Base-by-base conservation (phyloP, 2,329 filamentous ascomycete genomes). In the Talaromyces sp. region DNA sequence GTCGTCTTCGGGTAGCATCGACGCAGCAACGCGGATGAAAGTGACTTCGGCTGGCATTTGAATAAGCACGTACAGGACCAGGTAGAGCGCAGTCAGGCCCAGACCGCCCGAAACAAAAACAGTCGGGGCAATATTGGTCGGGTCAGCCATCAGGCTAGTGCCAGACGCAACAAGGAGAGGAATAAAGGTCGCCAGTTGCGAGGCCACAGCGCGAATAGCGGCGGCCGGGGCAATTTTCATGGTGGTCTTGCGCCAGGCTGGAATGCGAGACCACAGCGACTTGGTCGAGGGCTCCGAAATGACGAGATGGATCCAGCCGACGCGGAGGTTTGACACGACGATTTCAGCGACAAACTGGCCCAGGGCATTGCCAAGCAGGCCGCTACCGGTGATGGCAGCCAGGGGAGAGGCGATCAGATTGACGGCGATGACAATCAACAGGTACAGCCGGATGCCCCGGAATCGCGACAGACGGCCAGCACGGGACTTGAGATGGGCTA, bases 291-390 rank as follows among this genome's bases (percentile, higher is more conserved):
- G 86, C 59, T 86, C 81, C 1, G 91, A 88, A 71, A 97, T 92
- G 72, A 96, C 86, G 69, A 90, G 88, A 75, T 96, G 92, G 3
- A 92, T 90, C 92, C 92, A 96, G 59, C 86, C 84, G 67, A 93
- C 85, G 73, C 86, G 84, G 63, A 94, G 75, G 69, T 89, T 89
- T 42, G 89, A 84, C 34, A 90, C 79, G 23, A 84, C 74, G 27
- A 94, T 74, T 57, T 84, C 81, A 30, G 85, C 81, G 50, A 89
- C 61, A 56, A 88, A 81, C 59, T 81, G 81, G 59, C 80, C 79
- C 60, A 90, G 44, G 30, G 78, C 72, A 69, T 77, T 65, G 65
- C 77, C 70, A 59, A 87, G 66, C 57, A 79, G 70, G 62, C 54
- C 31, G 28, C 59, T 55, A 23, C 61, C 61, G 31, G 66, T 47